phyloP scores from a whole-genome alignment of 2,329 filamentous ascomycete genomes.

The Cercospora sp. region DNA sequence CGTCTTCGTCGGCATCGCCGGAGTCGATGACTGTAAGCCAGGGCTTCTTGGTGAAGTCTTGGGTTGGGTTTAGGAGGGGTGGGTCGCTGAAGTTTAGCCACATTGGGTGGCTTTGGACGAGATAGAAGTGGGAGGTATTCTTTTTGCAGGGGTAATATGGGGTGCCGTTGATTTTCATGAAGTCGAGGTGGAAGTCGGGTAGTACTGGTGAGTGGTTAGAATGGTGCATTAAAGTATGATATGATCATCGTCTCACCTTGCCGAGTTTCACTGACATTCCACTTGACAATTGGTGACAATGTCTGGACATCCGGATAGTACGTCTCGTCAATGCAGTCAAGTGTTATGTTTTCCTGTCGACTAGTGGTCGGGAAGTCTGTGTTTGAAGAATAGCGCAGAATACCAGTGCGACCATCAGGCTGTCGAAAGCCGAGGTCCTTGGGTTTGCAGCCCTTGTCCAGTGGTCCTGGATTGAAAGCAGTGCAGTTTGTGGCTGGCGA shows the following conservation, averaged over 20 bases:
- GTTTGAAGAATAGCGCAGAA: not conserved
- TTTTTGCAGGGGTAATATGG: not conserved
- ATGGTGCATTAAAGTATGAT: not conserved
- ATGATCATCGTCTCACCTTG: not conserved
- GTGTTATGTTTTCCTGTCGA: not conserved
- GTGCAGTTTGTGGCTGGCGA: constrained; percentile 21
- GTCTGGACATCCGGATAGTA: not conserved
- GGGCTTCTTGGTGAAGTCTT: constrained; percentile 39
- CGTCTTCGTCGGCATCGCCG: constrained; percentile 41
- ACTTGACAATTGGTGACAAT: not conserved
- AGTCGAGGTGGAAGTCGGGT: constrained; percentile 1
- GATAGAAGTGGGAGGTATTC: not conserved
- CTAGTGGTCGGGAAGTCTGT: not conserved
- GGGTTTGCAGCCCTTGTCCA: constrained; percentile 43
- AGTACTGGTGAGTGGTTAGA: not conserved
- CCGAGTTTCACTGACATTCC: not conserved
- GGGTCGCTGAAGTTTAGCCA: constrained; percentile 39
- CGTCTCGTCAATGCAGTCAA: not conserved
- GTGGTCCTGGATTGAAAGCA: constrained; percentile 35
- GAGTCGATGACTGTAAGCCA: constrained; percentile 39
- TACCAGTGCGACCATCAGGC: not conserved
- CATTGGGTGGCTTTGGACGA: not conserved
- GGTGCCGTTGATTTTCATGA: not conserved
- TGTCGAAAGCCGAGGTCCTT: constrained; percentile 27
- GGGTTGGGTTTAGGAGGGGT: constrained; percentile 41